Conservation (phyloP, 805 yeast species). For the Zygoascus biomembranicola region DNA sequence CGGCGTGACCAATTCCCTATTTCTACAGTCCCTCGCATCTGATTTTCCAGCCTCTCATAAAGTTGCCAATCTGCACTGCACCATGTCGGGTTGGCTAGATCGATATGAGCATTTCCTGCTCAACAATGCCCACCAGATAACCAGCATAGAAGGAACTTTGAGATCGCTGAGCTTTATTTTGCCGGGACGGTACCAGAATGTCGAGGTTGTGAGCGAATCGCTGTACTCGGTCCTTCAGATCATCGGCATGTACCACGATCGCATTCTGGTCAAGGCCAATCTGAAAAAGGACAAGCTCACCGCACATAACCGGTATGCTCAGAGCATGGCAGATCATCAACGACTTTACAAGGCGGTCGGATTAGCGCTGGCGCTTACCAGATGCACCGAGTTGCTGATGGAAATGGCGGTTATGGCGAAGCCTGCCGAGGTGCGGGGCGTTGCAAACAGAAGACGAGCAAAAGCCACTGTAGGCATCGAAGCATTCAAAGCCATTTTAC, state of each 20-base stretch:
- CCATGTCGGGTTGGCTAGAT: constrained; percentile 20
- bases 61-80: neutral
- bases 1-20: too few relatives aligned
- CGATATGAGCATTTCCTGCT: constrained; percentile 29
- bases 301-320: constrained; percentile 26
- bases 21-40: too few relatives aligned
- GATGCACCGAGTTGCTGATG: constrained; percentile 29
- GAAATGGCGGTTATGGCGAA: constrained; percentile 28
- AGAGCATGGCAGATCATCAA: constrained; percentile 11
- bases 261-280: constrained; percentile 25
- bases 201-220: constrained; percentile 32
- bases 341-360: constrained; percentile 24
- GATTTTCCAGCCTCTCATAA: neutral
- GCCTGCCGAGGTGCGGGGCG: constrained; percentile 5
- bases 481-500: constrained; percentile 23
- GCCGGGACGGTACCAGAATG: constrained; percentile 33
- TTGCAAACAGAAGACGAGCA: neutral
- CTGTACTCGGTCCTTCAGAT: constrained; percentile 27
- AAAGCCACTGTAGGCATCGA: constrained; percentile 25
- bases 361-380: constrained; percentile 23
- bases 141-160: constrained; percentile 31
- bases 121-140: constrained; percentile 29
- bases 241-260: constrained; percentile 31
- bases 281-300: constrained; percentile 5
- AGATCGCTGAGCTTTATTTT: constrained; percentile 28